phyloP scores from a whole-genome alignment of 169 alveolate species.

The Babesia divergens region DNA sequence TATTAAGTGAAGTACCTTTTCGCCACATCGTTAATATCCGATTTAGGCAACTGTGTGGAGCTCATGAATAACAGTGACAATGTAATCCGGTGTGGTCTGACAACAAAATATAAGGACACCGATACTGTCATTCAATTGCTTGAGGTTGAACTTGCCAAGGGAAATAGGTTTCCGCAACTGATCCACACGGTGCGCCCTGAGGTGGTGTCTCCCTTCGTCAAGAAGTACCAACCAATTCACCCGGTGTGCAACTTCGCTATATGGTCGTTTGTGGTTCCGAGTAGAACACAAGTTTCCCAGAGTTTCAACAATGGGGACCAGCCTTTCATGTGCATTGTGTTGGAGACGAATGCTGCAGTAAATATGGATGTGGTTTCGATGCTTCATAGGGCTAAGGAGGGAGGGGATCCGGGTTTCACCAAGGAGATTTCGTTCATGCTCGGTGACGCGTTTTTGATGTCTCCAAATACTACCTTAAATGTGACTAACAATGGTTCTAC shows the following conservation, averaged over 20 bases:
- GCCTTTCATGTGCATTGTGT: slow-evolving; percentile 13
- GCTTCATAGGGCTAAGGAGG: background rate
- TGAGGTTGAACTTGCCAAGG: slow-evolving; percentile 5
- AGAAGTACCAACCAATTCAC: slow-evolving; percentile 32
- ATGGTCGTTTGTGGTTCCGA: slow-evolving; percentile 19
- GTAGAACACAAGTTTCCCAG: slow-evolving; percentile 16
- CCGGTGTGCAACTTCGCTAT: slow-evolving; percentile 29
- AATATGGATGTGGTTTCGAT: background rate
- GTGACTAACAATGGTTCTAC: slow-evolving; percentile 9
- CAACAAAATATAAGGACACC: slow-evolving; percentile 89
- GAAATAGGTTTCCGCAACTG: background rate
- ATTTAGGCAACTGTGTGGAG: slow-evolving; percentile 92
- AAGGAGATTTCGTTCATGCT: background rate
- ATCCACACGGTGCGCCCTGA: background rate
- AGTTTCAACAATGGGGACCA: slow-evolving; percentile 5
- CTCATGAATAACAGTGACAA: slow-evolving; percentile 93
- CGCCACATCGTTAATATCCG: slow-evolving; percentile 76
- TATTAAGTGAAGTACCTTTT: too few relatives aligned
- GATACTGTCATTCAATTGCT: slow-evolving; percentile 12
- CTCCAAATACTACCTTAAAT: slow-evolving; percentile 21
- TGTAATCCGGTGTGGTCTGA: slow-evolving; percentile 94
- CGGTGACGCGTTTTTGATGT: slow-evolving; percentile 42
- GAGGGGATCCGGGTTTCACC: background rate
- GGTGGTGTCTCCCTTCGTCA: background rate
- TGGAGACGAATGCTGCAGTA: slow-evolving; percentile 20